A percentile compares a stretch with the other conserved stretches of the same genome.
Evolutionary conservation across 1,284 basidiomycete species (phyloP).

Genomic region (Apiotrichum domesticum): DNA sequence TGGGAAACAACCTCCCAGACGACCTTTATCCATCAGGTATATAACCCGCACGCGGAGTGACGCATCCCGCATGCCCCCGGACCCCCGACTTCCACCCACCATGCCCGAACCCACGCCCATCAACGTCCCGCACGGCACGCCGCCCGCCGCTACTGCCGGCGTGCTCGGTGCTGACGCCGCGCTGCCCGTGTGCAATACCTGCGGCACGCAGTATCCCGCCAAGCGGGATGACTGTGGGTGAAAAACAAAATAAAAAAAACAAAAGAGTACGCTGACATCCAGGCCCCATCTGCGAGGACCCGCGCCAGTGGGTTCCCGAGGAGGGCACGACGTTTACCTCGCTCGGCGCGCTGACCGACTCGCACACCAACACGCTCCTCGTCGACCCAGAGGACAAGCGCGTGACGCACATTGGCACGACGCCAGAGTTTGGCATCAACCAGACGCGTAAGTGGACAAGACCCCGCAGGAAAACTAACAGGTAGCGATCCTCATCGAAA

Average conservation of each 20-base stretch:
- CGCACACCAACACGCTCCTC: conserved; percentile 25
- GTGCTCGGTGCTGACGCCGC: conserved; percentile 28
- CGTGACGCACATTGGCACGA: conserved; percentile 31
- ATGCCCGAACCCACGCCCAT: too few relatives aligned
- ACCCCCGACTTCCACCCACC: too few relatives aligned
- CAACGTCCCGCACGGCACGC: too few relatives aligned
- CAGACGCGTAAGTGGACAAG: conserved; percentile 37
- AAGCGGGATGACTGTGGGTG: conserved; percentile 24
- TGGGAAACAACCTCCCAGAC: too few relatives aligned
- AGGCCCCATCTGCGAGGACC: conserved; percentile 37
- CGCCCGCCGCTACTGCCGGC: neutral
- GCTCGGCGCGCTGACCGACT: conserved; percentile 22
- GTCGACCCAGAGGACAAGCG: conserved; percentile 35
- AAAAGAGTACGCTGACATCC: neutral
- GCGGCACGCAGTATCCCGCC: conserved; percentile 40
- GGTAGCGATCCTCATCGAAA: conserved; percentile 41
- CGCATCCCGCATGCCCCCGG: too few relatives aligned
- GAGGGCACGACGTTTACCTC: conserved; percentile 40
- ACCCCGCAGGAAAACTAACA: neutral
- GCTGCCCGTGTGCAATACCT: conserved; percentile 43
- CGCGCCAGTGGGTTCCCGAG: conserved; percentile 38
- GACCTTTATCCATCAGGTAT: too few relatives aligned
- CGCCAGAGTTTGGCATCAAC: conserved; percentile 38
- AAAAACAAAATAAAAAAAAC: too few relatives aligned
- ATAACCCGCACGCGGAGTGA: too few relatives aligned